A percentile compares a stretch with the other conserved stretches of the same genome.
phyloP scores from a whole-genome alignment of 352 stramenopile species.

The Bremia lactucae region DNA sequence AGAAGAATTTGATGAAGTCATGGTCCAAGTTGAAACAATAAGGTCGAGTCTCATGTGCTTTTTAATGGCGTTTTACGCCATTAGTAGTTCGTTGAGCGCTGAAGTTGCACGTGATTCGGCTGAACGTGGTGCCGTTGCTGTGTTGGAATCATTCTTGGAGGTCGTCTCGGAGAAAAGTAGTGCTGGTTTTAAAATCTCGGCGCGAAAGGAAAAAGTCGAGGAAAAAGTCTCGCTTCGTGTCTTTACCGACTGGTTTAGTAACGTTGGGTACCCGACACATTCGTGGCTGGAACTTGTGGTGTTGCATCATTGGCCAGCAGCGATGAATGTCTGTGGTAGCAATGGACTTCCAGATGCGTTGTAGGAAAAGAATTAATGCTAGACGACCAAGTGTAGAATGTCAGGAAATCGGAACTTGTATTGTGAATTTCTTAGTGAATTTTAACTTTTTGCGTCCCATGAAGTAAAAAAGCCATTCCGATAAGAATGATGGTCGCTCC shows the following conservation, averaged over 20 bases:
- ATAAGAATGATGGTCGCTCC: conserved; percentile 62
- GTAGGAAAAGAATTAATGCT: conserved; percentile 11
- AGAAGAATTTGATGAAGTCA: conserved; percentile 4
- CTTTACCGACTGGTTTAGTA: conserved; percentile 74
- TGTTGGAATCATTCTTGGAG: conserved; percentile 45
- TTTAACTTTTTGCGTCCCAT: conserved; percentile 49
- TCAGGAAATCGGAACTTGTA: too few species aligned
- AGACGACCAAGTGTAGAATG: conserved; percentile 7
- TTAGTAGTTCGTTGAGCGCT: conserved; percentile 64
- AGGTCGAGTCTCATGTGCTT: conserved; percentile 60
- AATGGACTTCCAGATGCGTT: conserved; percentile 26
- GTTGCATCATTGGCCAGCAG: conserved; percentile 66
- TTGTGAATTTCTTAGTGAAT: too few species aligned
- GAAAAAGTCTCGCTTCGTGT: conserved; percentile 41
- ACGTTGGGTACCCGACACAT: conserved; percentile 46
- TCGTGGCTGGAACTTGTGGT: conserved; percentile 75
- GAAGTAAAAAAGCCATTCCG: conserved; percentile 53
- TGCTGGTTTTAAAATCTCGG: too few species aligned
- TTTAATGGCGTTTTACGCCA: conserved; percentile 76
- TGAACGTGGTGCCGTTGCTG: conserved; percentile 52
- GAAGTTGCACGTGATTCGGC: conserved; percentile 65
- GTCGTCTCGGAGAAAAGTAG: too few species aligned
- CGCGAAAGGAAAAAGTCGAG: too few species aligned
- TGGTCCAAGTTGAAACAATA: conserved; percentile 47
- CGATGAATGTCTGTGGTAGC: conserved; percentile 54